These are phyloP conservation scores for Benincasa hispida DNA, from an alignment of 306 rosid species.

Conservation along the genomic window DNA sequence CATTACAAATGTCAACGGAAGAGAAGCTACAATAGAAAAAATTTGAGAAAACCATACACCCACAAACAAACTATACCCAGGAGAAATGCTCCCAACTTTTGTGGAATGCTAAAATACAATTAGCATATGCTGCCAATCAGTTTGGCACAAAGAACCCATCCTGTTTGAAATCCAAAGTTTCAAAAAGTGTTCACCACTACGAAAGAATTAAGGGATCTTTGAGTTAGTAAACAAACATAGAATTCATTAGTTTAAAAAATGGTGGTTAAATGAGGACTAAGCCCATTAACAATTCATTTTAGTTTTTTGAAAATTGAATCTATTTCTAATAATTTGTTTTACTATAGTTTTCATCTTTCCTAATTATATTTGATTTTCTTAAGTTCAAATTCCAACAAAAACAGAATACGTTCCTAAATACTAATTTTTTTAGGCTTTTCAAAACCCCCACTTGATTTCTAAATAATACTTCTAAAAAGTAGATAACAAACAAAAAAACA, in stretches of 20 bases:
- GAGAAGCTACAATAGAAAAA: neutral
- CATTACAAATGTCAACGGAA: neutral
- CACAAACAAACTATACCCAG: constrained; percentile 45
- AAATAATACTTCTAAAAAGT: no score
- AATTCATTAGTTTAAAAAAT: neutral
- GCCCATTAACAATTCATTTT: no score
- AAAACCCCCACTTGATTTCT: no score
- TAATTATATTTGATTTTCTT: no score
- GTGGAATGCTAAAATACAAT: constrained; percentile 72
- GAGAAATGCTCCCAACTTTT: constrained; percentile 91
- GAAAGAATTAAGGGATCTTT: neutral
- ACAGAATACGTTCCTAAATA: no score
- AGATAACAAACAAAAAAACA: no score
- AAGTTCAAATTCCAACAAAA: no score
- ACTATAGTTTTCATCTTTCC: no score
- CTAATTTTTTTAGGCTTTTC: no score
- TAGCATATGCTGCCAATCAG: constrained; percentile 76
- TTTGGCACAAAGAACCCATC: constrained; percentile 92
- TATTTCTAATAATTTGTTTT: no score
- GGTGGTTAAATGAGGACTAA: neutral
- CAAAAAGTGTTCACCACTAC: constrained; percentile 5
- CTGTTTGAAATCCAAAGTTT: constrained; percentile 28
- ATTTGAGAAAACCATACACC: neutral
- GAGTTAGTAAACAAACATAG: neutral
- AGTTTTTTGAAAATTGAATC: no score